A percentile compares a stretch with the other conserved stretches of the same genome.
phyloP scores from a whole-genome alignment of 2,329 filamentous ascomycete species.

The Ampelomyces quisqualis region DNA sequence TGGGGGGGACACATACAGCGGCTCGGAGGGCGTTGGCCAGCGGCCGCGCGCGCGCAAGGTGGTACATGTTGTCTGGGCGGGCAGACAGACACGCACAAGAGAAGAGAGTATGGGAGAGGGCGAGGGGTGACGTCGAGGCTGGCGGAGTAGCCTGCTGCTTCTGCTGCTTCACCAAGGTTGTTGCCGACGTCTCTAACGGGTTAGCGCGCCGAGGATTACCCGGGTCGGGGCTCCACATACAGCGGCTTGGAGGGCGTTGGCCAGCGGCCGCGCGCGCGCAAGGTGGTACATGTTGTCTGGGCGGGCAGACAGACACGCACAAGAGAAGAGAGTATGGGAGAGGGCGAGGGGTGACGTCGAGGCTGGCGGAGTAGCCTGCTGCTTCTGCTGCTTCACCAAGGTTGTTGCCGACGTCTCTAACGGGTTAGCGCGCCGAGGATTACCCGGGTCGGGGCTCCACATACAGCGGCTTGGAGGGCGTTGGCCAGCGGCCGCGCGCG shows the following conservation, averaged over 20 bases:
- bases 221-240: conserved; percentile 53
- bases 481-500: conserved; percentile 74
- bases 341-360: conserved; percentile 22
- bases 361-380: conserved; percentile 27
- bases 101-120: conserved; percentile 14
- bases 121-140: conserved; percentile 26
- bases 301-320: conserved; percentile 32
- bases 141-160: conserved; percentile 25
- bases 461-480: conserved; percentile 76
- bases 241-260: conserved; percentile 76
- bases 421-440: conserved; percentile 35
- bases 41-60: conserved; percentile 73
- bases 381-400: conserved; percentile 25
- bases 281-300: conserved; percentile 77
- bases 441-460: conserved; percentile 38
- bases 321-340: conserved; percentile 13
- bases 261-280: conserved; percentile 72
- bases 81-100: conserved; percentile 36
- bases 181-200: conserved; percentile 37
- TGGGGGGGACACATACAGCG: conserved; percentile 60
- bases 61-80: conserved; percentile 70
- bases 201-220: conserved; percentile 36
- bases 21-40: conserved; percentile 77
- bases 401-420: conserved; percentile 37
- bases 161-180: conserved; percentile 27